Base-by-base conservation (phyloP, 345 rosid genomes). In the Cochlearia excelsa region DNA sequence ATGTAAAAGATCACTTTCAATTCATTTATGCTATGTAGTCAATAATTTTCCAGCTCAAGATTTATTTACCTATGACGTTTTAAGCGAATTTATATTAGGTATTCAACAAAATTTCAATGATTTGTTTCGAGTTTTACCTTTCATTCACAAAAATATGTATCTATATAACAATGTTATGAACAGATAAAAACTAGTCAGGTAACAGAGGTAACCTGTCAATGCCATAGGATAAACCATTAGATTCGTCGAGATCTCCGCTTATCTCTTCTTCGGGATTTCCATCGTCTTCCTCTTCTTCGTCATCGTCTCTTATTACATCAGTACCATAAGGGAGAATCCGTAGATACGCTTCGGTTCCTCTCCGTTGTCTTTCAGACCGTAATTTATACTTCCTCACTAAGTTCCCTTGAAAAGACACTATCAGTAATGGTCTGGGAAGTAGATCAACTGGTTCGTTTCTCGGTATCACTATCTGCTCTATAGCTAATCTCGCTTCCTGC, bases 401-500 rank as follows among this genome's bases (percentile, higher is more conserved):
- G 38, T 84, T 80, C 57, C 80, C 72, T 71, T 91, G 95, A 46
- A 84, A 74, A 65, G 83, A 69, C 38, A 91, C 63, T 45, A 87
- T 79, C 37, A 65, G 64, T 5, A 75, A 7, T 43, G 84, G 73
- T 75, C 98, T 84, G 2, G 89, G 82, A 7, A 87, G 88, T 59
- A 87, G 78, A 70, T 85, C 92, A 4, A 75, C 81, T 6, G 81
- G 47, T 78, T 91, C 84, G 26, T 76, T 86, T 57, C 80, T 74
- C 3, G 86, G 90, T 48, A 91, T 84, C 44, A 87, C 95, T 52
- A 81, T 78, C 61, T 80, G 78, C 75, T 87, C 89, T 40, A 87
- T 82, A 2, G 95, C 92, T 54, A 87, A 67, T 65, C 96, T 79
- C 11, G 86, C 91, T 79, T 91, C 95, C 98, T 87, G 82, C 45